Evolutionary conservation across 768 basidiomycete species (phyloP).

Genomic region (Hydnum rufescens): DNA sequence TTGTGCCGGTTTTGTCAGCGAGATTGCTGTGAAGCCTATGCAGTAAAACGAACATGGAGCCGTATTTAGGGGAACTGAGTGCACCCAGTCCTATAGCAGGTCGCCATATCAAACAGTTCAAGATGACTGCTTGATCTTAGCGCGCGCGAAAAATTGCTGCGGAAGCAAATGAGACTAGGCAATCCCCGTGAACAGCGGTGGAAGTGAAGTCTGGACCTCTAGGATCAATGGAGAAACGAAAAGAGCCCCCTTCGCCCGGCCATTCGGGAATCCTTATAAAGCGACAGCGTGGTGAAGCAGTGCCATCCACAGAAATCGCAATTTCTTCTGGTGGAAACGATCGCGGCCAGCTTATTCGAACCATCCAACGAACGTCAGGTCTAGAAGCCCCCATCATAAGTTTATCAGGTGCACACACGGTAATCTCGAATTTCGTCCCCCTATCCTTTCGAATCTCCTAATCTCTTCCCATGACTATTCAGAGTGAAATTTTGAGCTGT

Average conservation of each 20-base stretch:
- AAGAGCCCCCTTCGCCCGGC: neutral
- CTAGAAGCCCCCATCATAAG: conserved; percentile 89
- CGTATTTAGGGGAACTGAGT: no score
- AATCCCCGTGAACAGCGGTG: no score
- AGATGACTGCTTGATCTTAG: no score
- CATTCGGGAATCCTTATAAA: neutral
- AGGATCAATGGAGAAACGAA: no score
- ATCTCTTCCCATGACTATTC: neutral
- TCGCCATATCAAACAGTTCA: no score
- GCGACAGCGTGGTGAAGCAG: neutral
- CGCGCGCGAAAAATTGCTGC: no score
- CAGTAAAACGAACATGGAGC: no score
- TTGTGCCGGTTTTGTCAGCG: no score
- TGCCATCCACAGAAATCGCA: conserved; percentile 30
- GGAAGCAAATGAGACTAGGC: no score
- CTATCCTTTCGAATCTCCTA: neutral
- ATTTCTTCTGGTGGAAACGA: conserved; percentile 62
- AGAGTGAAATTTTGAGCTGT: conserved; percentile 81
- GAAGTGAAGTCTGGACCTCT: no score
- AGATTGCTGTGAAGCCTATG: no score
- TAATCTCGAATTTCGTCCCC: neutral
- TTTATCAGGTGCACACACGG: conserved; percentile 60
- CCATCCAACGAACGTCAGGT: conserved; percentile 78
- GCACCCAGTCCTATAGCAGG: no score
- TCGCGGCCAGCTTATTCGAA: conserved; percentile 59